Evolutionary conservation across 192 early-diverging fungal species (phyloP), one percentile per base, ranked within the genome.

Genomic region (Backusella mclennaniae): DNA sequence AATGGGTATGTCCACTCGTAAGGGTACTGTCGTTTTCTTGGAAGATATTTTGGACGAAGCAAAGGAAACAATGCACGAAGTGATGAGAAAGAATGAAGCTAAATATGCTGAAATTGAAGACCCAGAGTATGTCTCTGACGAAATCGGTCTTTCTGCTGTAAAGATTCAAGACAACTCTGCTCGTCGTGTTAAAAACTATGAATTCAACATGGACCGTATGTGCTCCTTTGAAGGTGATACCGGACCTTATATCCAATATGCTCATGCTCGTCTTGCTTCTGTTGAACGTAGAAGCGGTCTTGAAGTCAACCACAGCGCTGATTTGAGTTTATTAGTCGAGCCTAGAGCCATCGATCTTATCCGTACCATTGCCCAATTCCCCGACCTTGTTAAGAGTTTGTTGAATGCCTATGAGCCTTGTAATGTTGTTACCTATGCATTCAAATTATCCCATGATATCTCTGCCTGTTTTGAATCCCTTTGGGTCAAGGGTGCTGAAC

Each of bases 191-290:
- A 95, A 95, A 85, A 96, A 98, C 89, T 99, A 99, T 78, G 91
- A 90, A 38, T 97, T 99, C 80, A 89, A 96, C 82, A 95, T 93
- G 90, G 87, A 88, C 76, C 91, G 95, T 74, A 97, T 99, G 92
- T 92, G 97, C 79, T 89, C 91, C 74, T 97, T 97, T 79, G 96
- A 99, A 83, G 98, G 98, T 79, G 95, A 97, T 85, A 99, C 98
- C 38, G 98, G 97, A n/a, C 98, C 98, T 23, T 99, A 99, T 86
- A 86, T 99, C 33, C 97, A 98, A 87, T 99, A 97, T 82, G 93
- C 97, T n/a, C 97, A 99, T 82, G 91, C 98, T 38, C 97, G 98
- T 81, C 86, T 98, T 42, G 95, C 94, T 85, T 97, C 96, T 75
- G 93, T 99, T 63, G 94, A 97, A 86, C 96, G 97, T 79, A 92